These are phyloP conservation scores for Eucalyptus regnans DNA, from an alignment of 345 rosid species.

Conservation along the genomic window DNA sequence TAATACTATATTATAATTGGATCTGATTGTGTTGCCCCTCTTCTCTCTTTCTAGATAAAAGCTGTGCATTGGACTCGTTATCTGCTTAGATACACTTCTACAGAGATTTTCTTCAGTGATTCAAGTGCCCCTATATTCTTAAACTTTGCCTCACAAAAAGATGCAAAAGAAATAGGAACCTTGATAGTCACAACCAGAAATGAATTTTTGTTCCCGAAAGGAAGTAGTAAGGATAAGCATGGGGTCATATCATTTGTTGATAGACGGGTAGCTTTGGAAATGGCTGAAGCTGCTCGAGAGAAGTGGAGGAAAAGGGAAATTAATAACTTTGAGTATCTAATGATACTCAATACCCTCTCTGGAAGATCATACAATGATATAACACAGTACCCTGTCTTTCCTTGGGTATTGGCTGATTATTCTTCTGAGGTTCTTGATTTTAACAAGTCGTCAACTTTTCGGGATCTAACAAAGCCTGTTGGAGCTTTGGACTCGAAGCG, in stretches of 20 bases:
- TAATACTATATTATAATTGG: not conserved
- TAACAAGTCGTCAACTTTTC: constrained; percentile 84
- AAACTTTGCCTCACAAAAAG: constrained; percentile 69
- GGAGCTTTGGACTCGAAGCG: constrained; percentile 89
- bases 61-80: constrained; percentile 90
- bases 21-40: not conserved
- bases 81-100: constrained; percentile 87
- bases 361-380: constrained; percentile 97
- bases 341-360: constrained; percentile 84
- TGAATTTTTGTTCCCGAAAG: constrained; percentile 75
- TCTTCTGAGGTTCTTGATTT: constrained; percentile 86
- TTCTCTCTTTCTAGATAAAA: constrained; percentile 43
- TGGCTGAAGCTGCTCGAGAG: constrained; percentile 94
- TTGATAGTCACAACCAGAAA: constrained; percentile 77
- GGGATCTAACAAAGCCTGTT: constrained; percentile 96
- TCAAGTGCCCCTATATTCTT: constrained; percentile 69
- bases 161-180: constrained; percentile 84
- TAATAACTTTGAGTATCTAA: constrained; percentile 88
- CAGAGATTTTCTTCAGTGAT: constrained; percentile 73
- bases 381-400: constrained; percentile 95
- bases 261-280: constrained; percentile 75
- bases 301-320: constrained; percentile 96
- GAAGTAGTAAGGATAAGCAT: constrained; percentile 70
- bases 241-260: constrained; percentile 76
- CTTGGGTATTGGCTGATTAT: constrained; percentile 94